Evolutionary conservation across 805 yeast species (phyloP).

Genomic region (Metschnikowia chrysomelidarum): DNA sequence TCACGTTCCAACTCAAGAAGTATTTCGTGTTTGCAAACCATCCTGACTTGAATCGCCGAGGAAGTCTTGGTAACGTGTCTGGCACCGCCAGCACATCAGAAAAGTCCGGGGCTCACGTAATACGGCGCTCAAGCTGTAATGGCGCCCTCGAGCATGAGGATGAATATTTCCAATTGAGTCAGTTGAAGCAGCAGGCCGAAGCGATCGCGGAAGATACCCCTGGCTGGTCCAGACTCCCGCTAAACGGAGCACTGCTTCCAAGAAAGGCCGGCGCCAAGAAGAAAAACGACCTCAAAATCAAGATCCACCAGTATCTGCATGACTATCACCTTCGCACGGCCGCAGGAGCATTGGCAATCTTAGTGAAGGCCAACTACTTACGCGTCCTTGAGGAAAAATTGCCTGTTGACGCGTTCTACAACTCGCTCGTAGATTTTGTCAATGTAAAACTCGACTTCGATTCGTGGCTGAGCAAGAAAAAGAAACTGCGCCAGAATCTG

Average conservation of each 20-base stretch:
- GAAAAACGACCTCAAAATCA: conserved; percentile 34
- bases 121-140: conserved; percentile 6
- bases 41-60: conserved; percentile 15
- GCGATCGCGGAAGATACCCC: conserved; percentile 5
- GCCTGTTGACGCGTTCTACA: conserved; percentile 58
- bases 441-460: conserved; percentile 80
- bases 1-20: conserved; percentile 71
- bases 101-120: neutral
- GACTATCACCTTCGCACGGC: conserved; percentile 83
- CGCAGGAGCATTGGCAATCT: conserved; percentile 53
- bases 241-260: conserved; percentile 5
- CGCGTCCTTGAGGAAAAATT: conserved; percentile 21
- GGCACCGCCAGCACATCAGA: neutral
- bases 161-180: conserved; percentile 15
- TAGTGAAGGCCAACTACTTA: conserved; percentile 52
- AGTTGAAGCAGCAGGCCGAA: conserved; percentile 18
- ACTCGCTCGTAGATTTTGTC: conserved; percentile 75
- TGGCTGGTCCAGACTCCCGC: conserved; percentile 13
- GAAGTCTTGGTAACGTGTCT: conserved; percentile 5
- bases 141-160: conserved; percentile 2
- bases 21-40: conserved; percentile 41
- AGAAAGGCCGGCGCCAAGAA: conserved; percentile 8
- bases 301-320: conserved; percentile 60
- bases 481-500: conserved; percentile 2
- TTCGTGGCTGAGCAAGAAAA: conserved; percentile 55